Evolutionary conservation across 805 yeast genomes (phyloP).

Genomic region (Candida insectorum): DNA sequence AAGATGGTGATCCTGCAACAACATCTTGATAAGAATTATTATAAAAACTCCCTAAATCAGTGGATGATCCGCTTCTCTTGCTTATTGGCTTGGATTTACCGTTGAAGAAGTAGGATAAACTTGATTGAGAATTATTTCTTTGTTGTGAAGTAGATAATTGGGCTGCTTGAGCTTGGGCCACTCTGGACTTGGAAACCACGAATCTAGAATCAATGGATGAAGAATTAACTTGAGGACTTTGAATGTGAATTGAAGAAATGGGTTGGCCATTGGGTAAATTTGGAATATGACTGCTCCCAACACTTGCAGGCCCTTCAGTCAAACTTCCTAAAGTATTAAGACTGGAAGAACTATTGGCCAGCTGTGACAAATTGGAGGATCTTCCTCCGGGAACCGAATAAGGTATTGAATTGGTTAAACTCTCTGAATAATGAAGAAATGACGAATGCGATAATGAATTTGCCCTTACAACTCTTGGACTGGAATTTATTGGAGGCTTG

Average conservation of each 20-base stretch:
- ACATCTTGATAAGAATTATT: constrained; percentile 33
- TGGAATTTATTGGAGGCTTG: constrained; percentile 19
- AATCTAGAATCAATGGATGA: constrained; percentile 80
- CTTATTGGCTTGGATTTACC: constrained; percentile 32
- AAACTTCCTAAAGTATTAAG: constrained; percentile 13
- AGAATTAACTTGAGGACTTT: constrained; percentile 61
- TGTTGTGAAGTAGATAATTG: constrained; percentile 33
- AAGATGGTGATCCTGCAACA: constrained; percentile 27
- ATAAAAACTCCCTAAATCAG: constrained; percentile 41
- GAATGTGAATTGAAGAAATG: constrained; percentile 60
- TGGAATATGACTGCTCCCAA: constrained; percentile 33
- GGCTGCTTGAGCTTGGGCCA: constrained; percentile 46
- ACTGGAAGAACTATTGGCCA: constrained; percentile 12
- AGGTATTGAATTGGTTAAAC: constrained; percentile 60
- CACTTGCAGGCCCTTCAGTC: constrained; percentile 5
- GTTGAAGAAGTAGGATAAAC: constrained; percentile 47
- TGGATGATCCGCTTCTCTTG: constrained; percentile 35
- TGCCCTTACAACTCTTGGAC: constrained; percentile 42
- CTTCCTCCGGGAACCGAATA: constrained; percentile 70
- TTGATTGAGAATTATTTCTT: constrained; percentile 42
- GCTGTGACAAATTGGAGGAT: constrained; percentile 37
- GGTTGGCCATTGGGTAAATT: constrained; percentile 55
- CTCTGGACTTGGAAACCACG: constrained; percentile 75
- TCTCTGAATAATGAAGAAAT: constrained; percentile 34
- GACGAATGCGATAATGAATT: constrained; percentile 40